phyloP scores from a whole-genome alignment of 441 rosid species.

The Populus trichocarpa region DNA sequence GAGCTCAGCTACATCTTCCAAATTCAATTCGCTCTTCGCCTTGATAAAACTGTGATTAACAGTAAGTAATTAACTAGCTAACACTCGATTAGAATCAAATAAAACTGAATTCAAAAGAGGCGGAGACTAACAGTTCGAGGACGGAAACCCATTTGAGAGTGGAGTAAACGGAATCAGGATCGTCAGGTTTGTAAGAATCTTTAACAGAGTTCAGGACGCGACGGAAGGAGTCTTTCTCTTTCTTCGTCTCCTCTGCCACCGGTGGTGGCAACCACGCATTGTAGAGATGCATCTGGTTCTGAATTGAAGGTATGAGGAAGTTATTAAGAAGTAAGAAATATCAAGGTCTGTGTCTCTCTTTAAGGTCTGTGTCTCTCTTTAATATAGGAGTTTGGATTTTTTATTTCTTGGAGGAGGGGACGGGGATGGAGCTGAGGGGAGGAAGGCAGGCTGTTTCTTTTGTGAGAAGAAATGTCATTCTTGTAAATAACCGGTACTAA shows the following conservation, averaged over 20 bases:
- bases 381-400: too few relatives aligned
- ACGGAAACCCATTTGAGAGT: conserved; percentile 95
- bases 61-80: conserved; percentile 8
- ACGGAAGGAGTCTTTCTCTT: conserved; percentile 78
- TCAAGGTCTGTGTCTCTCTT: too few relatives aligned
- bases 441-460: too few relatives aligned
- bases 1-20: conserved; percentile 74
- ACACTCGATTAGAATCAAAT: neutral
- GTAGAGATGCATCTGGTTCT: conserved; percentile 74
- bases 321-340: too few relatives aligned
- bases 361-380: too few relatives aligned
- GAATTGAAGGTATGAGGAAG: too few relatives aligned
- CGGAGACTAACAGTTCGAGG: conserved; percentile 67
- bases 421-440: too few relatives aligned
- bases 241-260: conserved; percentile 76
- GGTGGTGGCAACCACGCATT: conserved; percentile 97
- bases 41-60: conserved; percentile 55
- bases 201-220: conserved; percentile 62
- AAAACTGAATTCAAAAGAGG: neutral
- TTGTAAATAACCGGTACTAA: too few relatives aligned
- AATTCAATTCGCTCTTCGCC: conserved; percentile 83
- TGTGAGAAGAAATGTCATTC: too few relatives aligned
- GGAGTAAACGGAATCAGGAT: conserved; percentile 87
- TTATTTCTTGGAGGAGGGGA: too few relatives aligned
- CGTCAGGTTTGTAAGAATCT: conserved; percentile 56